Evolutionary conservation across 2,329 filamentous ascomycete genomes (phyloP), one percentile per base, ranked within the genome.

Genomic region (Paraconiothyrium sp.): DNA sequence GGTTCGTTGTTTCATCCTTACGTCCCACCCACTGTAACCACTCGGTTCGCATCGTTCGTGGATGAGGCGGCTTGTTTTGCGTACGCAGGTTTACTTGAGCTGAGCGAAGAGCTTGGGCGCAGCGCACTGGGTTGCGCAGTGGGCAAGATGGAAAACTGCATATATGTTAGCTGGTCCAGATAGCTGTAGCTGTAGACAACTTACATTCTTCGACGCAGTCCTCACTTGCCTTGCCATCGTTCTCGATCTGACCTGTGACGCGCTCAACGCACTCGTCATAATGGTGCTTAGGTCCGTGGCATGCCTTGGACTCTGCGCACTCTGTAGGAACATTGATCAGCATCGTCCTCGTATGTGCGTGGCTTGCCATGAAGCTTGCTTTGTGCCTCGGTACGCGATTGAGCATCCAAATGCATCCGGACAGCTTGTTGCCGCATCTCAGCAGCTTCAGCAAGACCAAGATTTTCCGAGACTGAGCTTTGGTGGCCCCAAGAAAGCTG

Each of bases 181-280:
- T 22, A 30, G 27, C 4, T 43, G 16, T 46, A 35, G 32, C 22
- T 8, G 14, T 46, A 7, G 20, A 44, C 34, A 44, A 89, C 94
- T 83, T 91, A 98, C 95, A 99, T 86, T 99, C 95, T 86, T 99
- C 95, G 71, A 98, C 93, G 77, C 95, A 99, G 85, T 98, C 94
- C 88, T 99, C 95, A 76, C 92, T 89, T 74, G 90, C 90, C 82
- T 90, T 89, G 82, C 86, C 85, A 73, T 90, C 89, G 68, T 90
- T 87, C 72, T 90, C 88, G 76, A 93, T 88, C 78, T 86, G 81
- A 60, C 76, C 72, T 74, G 89, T 92, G 72, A 99, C 95, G 75
- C 95, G 93, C 88, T 97, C 94, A 73, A 94, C 93, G 81, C 95
- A 99, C 84, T 97, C 93, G 71, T 98, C 94, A 81, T 91, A 98